These are phyloP conservation scores for Paecilomyces fulvus DNA, from an alignment of 2,329 filamentous ascomycete species.

Conservation along the genomic window DNA sequence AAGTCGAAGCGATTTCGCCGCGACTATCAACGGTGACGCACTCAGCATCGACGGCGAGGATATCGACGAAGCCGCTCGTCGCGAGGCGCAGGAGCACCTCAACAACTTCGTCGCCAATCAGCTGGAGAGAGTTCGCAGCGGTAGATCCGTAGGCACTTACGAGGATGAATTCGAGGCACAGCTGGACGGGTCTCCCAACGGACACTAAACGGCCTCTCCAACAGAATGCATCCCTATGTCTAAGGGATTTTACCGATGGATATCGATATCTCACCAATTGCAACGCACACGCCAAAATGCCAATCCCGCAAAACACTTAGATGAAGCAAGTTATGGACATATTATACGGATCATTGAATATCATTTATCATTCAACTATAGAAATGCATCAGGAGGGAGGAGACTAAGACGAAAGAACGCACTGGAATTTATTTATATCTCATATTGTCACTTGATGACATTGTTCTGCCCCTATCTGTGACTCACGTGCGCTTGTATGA, in stretches of 20 bases:
- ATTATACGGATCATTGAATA: background rate
- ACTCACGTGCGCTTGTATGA: background rate
- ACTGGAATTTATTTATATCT: background rate
- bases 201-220: conserved; percentile 1
- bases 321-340: background rate
- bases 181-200: conserved; percentile 35
- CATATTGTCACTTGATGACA: background rate
- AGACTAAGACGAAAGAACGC: background rate
- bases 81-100: conserved; percentile 61
- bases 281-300: background rate
- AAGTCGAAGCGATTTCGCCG: conserved; percentile 68
- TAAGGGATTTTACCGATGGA: no score
- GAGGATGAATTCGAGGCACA: conserved; percentile 57
- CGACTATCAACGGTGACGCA: conserved; percentile 27
- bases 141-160: conserved; percentile 43
- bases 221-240: background rate
- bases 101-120: conserved; percentile 76
- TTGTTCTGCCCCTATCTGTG: background rate
- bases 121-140: conserved; percentile 61
- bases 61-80: conserved; percentile 35
- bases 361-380: background rate
- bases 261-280: background rate
- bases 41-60: conserved; percentile 25
- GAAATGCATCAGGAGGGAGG: background rate
- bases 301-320: background rate